phyloP scores from a whole-genome alignment of 2,329 filamentous ascomycete species.

The Microsporum canis region DNA sequence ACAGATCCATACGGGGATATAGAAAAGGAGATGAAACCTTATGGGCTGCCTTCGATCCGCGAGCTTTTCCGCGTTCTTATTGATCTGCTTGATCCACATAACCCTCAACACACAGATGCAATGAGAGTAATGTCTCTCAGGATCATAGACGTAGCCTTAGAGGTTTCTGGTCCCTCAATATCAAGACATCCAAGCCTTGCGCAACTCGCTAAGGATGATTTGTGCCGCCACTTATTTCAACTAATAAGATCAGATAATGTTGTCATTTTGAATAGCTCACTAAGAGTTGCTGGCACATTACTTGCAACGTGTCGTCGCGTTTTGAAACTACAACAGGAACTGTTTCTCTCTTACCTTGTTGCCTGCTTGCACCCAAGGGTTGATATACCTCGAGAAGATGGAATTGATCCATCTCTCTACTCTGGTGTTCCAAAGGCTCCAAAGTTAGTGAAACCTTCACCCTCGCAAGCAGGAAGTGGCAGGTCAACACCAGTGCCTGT shows the following conservation, averaged over 20 bases:
- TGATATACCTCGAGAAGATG: slow-evolving; percentile 79
- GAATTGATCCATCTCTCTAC: slow-evolving; percentile 84
- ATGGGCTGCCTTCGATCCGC: slow-evolving; percentile 84
- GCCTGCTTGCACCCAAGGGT: slow-evolving; percentile 89
- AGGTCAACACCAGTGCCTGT: slow-evolving; percentile 81
- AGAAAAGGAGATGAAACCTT: slow-evolving; percentile 60
- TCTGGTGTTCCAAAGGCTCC: slow-evolving; percentile 86
- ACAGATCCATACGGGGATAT: slow-evolving; percentile 34
- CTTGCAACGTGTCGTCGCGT: slow-evolving; percentile 82
- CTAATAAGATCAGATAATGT: slow-evolving; percentile 93
- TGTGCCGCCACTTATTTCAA: slow-evolving; percentile 92
- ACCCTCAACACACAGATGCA: slow-evolving; percentile 81
- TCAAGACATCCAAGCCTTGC: slow-evolving; percentile 83
- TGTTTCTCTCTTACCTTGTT: slow-evolving; percentile 88
- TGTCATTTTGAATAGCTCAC: slow-evolving; percentile 81
- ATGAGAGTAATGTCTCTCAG: slow-evolving; percentile 96
- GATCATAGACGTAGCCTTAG: slow-evolving; percentile 92
- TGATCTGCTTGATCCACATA: slow-evolving; percentile 84
- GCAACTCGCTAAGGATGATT: slow-evolving; percentile 75
- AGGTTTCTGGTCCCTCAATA: slow-evolving; percentile 91
- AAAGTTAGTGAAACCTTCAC: slow-evolving; percentile 69
- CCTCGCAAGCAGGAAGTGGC: slow-evolving; percentile 65
- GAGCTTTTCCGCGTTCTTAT: slow-evolving; percentile 91
- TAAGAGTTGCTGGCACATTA: slow-evolving; percentile 83
- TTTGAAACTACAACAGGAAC: slow-evolving; percentile 88